A percentile compares a stretch with the other conserved stretches of the same genome.
Evolutionary conservation across 139 green algal genomes (phyloP).

Genomic region (Microglena sp.): DNA sequence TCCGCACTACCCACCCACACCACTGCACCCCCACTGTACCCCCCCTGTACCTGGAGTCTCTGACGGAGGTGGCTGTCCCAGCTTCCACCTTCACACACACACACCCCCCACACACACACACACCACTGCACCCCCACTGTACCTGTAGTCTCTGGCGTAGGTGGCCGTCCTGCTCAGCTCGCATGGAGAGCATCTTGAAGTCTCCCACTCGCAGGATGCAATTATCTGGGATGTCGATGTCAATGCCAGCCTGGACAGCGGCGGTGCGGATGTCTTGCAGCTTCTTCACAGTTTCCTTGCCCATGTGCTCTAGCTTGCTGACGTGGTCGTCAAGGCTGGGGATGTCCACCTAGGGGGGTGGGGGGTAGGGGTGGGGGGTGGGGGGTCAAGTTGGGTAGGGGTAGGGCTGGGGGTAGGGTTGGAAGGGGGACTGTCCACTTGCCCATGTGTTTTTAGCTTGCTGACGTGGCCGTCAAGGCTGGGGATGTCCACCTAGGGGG

Average conservation of each 20-base stretch:
- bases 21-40: slow-evolving; percentile 68
- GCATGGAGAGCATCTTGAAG: slow-evolving; percentile 67
- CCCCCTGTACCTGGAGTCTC: slow-evolving; percentile 76
- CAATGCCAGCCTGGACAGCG: slow-evolving; percentile 42
- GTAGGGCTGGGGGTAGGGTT: no score
- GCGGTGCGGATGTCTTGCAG: slow-evolving; percentile 59
- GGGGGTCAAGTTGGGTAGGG: no score
- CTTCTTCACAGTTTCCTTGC: slow-evolving; percentile 86
- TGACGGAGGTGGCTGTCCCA: no score
- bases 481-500: slow-evolving; percentile 62
- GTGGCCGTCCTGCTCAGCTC: slow-evolving; percentile 70
- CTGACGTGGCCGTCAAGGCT: slow-evolving; percentile 68
- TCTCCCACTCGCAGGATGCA: slow-evolving; percentile 51
- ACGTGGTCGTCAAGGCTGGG: slow-evolving; percentile 79
- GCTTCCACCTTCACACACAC: no score
- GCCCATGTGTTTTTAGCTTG: slow-evolving; percentile 82
- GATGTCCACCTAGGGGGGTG: slow-evolving; percentile 56
- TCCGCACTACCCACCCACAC: no score
- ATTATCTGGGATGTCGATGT: slow-evolving; percentile 61
- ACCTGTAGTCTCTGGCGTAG: slow-evolving; percentile 70
- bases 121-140: slow-evolving; percentile 70
- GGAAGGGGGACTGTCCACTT: slow-evolving; percentile 73
- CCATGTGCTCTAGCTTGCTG: slow-evolving; percentile 86
- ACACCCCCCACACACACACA: no score
- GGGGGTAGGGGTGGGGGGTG: no score